Evolutionary conservation across 2,329 filamentous ascomycete genomes (phyloP), one percentile per base, ranked within the genome.

Genomic region (Furcasterigmium furcatum): DNA sequence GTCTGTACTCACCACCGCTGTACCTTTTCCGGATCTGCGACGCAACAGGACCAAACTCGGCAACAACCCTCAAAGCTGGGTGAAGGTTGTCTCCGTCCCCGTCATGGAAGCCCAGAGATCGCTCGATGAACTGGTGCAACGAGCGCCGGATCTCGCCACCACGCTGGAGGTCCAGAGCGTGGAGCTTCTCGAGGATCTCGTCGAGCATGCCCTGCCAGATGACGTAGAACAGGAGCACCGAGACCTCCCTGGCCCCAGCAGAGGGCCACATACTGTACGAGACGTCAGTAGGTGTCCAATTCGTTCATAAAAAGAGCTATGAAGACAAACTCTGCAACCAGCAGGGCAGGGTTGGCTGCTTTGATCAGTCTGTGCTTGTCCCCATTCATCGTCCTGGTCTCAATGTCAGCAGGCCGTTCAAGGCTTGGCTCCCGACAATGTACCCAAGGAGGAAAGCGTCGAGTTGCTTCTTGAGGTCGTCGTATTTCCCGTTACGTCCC

Each of bases 151-250:
- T 7, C 24, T 27, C 24, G 24, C 12, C n/a, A 12, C 24, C 24
- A 7, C 12, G 24, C 24, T 27, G 7, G 24, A 27, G 34, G 29
- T 39, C 40, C 22, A 40, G 10, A n/a, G 35, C 41, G 18, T 51
- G 46, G n/a, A 46, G 29, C n/a, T 21, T 14, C 27, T 51, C 49
- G 13, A 51, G 46, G 41, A 44, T 29, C 34, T 51, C 49, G 38
- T 51, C 49, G 27, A 51, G 46, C 10, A 36, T 29, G 9, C 49
- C 49, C 34, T 49, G 47, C 49, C 49, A 51, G 16, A 49, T 41
- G 22, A 51, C 41, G 43, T 46, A 46, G 25, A 42, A 13, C 9
- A 47, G 38, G 27, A 51, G 22, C 3, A 42, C 41, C 16, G 16
- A 18, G 9, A 51, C 44, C 21, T 43, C 38, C 10, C 46, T 38